Percentiles rank a stretch among this genome's conserved stretches.
phyloP scores from a whole-genome alignment of 345 rosid genomes.

The Melaleuca alternifolia region DNA sequence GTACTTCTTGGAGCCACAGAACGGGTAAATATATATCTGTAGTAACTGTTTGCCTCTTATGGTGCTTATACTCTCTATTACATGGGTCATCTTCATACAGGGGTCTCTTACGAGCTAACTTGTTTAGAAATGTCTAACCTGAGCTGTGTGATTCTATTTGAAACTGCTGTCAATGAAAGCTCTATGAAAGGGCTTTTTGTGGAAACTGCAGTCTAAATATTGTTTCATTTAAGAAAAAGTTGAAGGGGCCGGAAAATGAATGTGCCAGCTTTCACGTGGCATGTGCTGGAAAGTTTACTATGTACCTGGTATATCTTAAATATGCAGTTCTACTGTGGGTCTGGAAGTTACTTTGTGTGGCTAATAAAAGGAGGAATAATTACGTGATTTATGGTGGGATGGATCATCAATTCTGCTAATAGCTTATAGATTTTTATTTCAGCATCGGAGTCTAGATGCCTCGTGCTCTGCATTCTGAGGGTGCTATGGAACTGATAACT shows the following conservation, averaged over 20 bases:
- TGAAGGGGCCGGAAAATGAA: neutral
- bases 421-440: neutral
- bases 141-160: neutral
- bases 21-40: constrained; percentile 39
- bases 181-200: neutral
- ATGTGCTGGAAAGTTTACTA: neutral
- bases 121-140: neutral
- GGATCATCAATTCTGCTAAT: neutral
- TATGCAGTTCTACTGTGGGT: neutral
- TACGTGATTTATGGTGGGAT: neutral
- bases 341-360: neutral
- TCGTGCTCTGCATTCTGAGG: neutral
- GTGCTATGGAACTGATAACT: neutral
- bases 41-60: neutral
- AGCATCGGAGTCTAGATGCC: neutral
- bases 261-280: neutral
- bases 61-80: neutral
- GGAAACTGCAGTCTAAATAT: neutral
- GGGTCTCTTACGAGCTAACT: neutral
- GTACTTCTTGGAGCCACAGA: constrained; percentile 84
- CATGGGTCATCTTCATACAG: neutral
- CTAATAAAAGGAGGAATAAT: neutral
- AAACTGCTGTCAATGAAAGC: neutral
- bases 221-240: neutral
- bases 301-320: neutral